Percentiles rank a stretch among this genome's conserved stretches.
Evolutionary conservation across 2,329 filamentous ascomycete species (phyloP).

Genomic region (Lachnellula arida): DNA sequence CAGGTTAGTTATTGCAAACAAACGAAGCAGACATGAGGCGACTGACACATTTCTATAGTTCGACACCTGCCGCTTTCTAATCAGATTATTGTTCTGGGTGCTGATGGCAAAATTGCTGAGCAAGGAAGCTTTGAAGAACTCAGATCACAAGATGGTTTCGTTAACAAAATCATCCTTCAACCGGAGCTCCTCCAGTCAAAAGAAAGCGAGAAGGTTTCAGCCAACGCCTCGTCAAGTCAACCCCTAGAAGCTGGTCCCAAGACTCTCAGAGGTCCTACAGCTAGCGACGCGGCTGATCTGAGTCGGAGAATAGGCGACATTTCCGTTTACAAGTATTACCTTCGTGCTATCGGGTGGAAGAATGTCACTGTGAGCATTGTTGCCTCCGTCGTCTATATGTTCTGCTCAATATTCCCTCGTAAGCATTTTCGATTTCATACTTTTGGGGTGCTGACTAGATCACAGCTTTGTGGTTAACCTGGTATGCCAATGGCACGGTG

Average conservation of each 20-base stretch:
- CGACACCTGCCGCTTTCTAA: slow-evolving; percentile 37
- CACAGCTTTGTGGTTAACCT: slow-evolving; percentile 13
- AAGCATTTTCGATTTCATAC: not conserved
- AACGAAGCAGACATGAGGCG: not conserved
- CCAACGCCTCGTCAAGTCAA: not conserved
- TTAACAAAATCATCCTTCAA: slow-evolving; percentile 29
- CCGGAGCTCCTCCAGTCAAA: slow-evolving; percentile 28
- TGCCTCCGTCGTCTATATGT: slow-evolving; percentile 6
- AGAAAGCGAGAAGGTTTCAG: not conserved
- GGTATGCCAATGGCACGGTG: slow-evolving; percentile 8
- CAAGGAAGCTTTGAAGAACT: slow-evolving; percentile 33
- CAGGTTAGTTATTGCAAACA: slow-evolving; percentile 24
- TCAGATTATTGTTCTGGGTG: slow-evolving; percentile 34
- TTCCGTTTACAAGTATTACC: slow-evolving; percentile 25
- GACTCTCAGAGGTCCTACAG: not conserved
- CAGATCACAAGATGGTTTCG: slow-evolving; percentile 13
- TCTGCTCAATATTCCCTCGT: slow-evolving; percentile 3
- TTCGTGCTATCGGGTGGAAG: slow-evolving; percentile 17
- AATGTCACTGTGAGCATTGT: slow-evolving; percentile 1
- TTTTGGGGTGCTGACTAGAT: not conserved
- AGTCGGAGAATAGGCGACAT: slow-evolving; percentile 12
- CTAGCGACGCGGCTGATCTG: slow-evolving; percentile 32
- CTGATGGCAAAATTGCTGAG: slow-evolving; percentile 30
- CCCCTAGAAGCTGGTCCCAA: not conserved
- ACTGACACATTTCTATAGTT: slow-evolving; percentile 9